Conservation (phyloP, 2,329 filamentous ascomycete species). For the Dactylellina parvicollis region DNA sequence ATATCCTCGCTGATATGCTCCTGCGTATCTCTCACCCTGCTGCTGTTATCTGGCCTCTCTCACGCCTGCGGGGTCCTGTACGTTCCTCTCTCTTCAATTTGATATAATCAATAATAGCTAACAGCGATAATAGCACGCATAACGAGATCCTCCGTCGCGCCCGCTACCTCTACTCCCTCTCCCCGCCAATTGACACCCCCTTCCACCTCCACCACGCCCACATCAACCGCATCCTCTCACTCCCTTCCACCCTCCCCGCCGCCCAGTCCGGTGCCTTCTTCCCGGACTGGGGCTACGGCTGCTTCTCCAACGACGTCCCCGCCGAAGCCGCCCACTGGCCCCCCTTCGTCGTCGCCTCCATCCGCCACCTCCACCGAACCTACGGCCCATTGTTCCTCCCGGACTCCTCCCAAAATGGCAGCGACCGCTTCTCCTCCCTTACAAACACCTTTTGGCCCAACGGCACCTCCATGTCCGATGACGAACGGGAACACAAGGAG, state of each 20-base stretch:
- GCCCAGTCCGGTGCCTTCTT: conserved; percentile 58
- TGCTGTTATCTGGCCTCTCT: conserved; percentile 13
- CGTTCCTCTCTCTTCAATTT: not conserved
- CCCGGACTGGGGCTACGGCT: conserved; percentile 59
- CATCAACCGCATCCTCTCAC: conserved; percentile 54
- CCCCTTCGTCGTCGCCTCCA: conserved; percentile 56
- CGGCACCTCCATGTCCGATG: conserved; percentile 27
- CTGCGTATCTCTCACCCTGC: conserved; percentile 11
- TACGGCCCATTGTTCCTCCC: conserved; percentile 55
- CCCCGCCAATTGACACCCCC: conserved; percentile 46
- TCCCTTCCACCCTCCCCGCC: conserved; percentile 41
- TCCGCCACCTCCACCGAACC: conserved; percentile 55
- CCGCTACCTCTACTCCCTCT: conserved; percentile 56
- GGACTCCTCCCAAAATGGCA: not conserved
- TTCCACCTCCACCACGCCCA: conserved; percentile 23
- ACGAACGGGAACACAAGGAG: conserved; percentile 56
- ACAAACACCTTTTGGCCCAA: conserved; percentile 46
- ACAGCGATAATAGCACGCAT: conserved; percentile 52
- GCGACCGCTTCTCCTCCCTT: not conserved
- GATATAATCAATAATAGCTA: not conserved
- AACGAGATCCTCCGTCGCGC: conserved; percentile 57
- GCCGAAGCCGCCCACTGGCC: conserved; percentile 58
- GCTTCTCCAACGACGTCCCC: conserved; percentile 56
- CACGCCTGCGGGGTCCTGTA: conserved; percentile 47
- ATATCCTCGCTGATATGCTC: conserved; percentile 42